phyloP scores from a whole-genome alignment of 192 early-diverging fungal species.

The Funneliformis geosporum region DNA sequence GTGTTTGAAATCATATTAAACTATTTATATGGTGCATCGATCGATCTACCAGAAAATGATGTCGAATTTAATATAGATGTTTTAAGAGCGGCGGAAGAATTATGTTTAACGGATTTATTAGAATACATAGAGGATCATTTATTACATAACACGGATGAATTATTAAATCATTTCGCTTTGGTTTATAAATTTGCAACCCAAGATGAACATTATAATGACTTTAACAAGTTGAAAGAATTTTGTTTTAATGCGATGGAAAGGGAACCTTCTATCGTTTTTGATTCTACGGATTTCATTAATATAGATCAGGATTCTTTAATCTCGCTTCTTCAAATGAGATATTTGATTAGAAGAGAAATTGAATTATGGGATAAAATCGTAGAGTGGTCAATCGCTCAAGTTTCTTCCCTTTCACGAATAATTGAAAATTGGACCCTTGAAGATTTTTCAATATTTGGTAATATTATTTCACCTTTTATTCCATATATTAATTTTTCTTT shows the following conservation, averaged over 20 bases:
- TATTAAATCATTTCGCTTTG: neutral
- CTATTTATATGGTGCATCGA: neutral
- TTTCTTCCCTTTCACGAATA: neutral
- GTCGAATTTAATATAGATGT: constrained; percentile 1
- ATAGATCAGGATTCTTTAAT: neutral
- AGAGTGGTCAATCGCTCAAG: neutral
- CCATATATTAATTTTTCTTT: constrained; percentile 1
- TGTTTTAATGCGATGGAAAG: neutral
- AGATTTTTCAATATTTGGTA: neutral
- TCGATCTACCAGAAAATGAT: neutral
- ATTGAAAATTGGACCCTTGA: neutral
- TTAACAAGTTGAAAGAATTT: constrained; percentile 1
- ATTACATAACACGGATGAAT: neutral
- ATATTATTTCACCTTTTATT: constrained; percentile 10
- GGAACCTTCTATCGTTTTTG: constrained; percentile 5
- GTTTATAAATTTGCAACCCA: constrained; percentile 11
- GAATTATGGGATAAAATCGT: neutral
- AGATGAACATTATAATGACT: neutral
- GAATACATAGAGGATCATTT: neutral
- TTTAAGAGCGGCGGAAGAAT: constrained; percentile 1
- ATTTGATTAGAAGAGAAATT: neutral
- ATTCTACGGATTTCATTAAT: neutral
- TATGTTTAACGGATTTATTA: neutral
- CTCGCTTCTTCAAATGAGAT: neutral
- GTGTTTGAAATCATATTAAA: constrained; percentile 20